Evolutionary conservation across 306 rosid genomes (phyloP), one percentile per base, ranked within the genome.

Genomic region (Cicer cuneatum): DNA sequence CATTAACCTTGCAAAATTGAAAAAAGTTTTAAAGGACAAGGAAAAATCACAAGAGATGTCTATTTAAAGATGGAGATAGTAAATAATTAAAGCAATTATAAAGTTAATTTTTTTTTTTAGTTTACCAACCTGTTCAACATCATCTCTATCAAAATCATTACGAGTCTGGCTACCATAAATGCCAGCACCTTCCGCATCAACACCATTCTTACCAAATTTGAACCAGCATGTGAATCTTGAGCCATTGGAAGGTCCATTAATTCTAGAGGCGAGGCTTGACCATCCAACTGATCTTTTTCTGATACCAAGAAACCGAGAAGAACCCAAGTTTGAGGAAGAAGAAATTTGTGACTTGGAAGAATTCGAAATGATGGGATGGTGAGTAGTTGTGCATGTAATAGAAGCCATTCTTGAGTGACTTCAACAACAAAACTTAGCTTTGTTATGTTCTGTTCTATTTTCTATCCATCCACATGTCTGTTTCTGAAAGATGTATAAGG

Each of bases 141-240:
- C 97, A 77, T 94, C 98, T 76, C 89, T 90, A 49, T 90, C 94
- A 78, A 83, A 94, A 81, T 94, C 98, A 52, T 94, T 90, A 51
- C 98, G 91, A 48, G 89, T 47, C 66, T 94, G 97, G 79, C 97
- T 94, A 2, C 98, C 98, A 86, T 94, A 94, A 79, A 94, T 91
- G 8, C 98, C 98, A 73, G 97, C 97, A 70, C 96, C 97, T 85
- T 94, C 92, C 12, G 97, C 96, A 78, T 90, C 98, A 35, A 92
- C 86, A 18, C 98, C 98, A 57, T 85, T 92, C 64, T 90, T 86
- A 15, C 99, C 96, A 38, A 94, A 92, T 53, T 47, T 90, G 86
- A 94, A 94, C 96, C 97, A 94, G 87, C 99, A 88, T 62, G 68
- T 85, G 68, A 86, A 77, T 78, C 83, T 88, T 61, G 84, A 85